Evolutionary conservation across 192 early-diverging fungal species (phyloP), one percentile per base, ranked within the genome.

Genomic region (Entrophospora sp.): DNA sequence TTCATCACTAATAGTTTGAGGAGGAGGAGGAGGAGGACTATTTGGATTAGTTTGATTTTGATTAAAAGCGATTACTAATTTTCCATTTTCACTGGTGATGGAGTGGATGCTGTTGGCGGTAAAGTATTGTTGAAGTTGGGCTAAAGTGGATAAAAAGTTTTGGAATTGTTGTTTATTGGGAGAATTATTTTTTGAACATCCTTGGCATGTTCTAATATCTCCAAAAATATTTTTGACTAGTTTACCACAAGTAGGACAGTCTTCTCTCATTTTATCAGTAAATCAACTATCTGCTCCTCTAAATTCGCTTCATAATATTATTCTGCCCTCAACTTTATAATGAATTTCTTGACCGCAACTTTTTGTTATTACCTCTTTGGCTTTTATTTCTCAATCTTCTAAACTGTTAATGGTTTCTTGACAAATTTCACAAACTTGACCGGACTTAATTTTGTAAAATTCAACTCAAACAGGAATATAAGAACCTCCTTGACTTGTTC

Each of bases 1-100:
- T 49, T 49, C 48, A 49, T 49, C 48, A 49, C 7, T 49, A 49
- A 49, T 49, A 49, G 48, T 49, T 49, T 49, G 48, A n/a, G 48
- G 20, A n/a, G 48, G 48, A n/a, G 48, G 48, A 49, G 48, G 12
- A 49, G 48, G 9, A 49, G 9, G 9, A 49, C 12, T 49, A 49
- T 49, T 49, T n/a, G 48, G 9, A 49, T 49, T 49, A 49, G 48
- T 49, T n/a, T 49, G 9, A 49, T 5, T 49, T n/a, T 9, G 9
- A 24, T 49, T 49, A 49, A 49, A 49, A 24, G 20, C 18, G 6
- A 49, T 49, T 9, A 49, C 24, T 49, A 49, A 49, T 6, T 49
- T 49, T 49, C 48, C 48, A n/a, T 49, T 49, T 49, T 49, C 7
- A n/a, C 18, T 49, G 24, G 48, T 49, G 48, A 49, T 49, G 48